These are phyloP conservation scores for Herpotrichia juniperi DNA, from an alignment of 2,329 filamentous ascomycete species.

Conservation along the genomic window DNA sequence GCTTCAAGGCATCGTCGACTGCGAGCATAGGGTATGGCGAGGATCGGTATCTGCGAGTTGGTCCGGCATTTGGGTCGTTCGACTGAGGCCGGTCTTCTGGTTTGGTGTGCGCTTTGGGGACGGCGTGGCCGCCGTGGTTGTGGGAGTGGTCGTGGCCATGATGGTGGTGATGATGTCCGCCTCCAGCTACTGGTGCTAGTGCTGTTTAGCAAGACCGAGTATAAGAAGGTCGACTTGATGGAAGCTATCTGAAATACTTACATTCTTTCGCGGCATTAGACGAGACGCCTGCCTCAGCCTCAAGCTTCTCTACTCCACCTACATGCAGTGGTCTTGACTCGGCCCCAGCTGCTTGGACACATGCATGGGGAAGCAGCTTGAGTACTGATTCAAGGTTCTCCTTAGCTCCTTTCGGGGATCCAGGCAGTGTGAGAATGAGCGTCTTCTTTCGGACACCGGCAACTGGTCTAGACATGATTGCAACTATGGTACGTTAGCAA, in stretches of 20 bases:
- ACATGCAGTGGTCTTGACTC: conserved; percentile 80
- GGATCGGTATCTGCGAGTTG: conserved; percentile 74
- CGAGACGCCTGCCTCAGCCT: conserved; percentile 73
- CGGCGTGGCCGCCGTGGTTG: conserved; percentile 59
- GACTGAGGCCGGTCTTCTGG: conserved; percentile 63
- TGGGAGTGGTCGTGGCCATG: conserved; percentile 66
- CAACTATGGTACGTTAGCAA: conserved; percentile 64
- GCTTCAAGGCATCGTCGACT: conserved; percentile 77
- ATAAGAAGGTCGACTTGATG: neutral
- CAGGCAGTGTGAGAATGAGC: conserved; percentile 86
- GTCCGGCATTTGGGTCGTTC: conserved; percentile 65
- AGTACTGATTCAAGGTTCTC: conserved; percentile 91
- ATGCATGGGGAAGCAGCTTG: conserved; percentile 94
- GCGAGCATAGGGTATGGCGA: conserved; percentile 93
- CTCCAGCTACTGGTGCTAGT: conserved; percentile 24
- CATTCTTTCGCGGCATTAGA: conserved; percentile 22
- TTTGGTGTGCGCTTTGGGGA: conserved; percentile 71
- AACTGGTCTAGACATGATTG: conserved; percentile 93
- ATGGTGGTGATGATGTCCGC: conserved; percentile 51
- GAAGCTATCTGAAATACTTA: too few species aligned
- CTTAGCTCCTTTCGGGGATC: conserved; percentile 91
- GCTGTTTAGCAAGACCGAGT: neutral
- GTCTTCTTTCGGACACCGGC: conserved; percentile 84
- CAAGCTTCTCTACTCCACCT: conserved; percentile 82
- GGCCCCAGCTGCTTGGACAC: conserved; percentile 81